Base-by-base conservation (phyloP, 768 basidiomycete species). In the Termitomyces sp. region DNA sequence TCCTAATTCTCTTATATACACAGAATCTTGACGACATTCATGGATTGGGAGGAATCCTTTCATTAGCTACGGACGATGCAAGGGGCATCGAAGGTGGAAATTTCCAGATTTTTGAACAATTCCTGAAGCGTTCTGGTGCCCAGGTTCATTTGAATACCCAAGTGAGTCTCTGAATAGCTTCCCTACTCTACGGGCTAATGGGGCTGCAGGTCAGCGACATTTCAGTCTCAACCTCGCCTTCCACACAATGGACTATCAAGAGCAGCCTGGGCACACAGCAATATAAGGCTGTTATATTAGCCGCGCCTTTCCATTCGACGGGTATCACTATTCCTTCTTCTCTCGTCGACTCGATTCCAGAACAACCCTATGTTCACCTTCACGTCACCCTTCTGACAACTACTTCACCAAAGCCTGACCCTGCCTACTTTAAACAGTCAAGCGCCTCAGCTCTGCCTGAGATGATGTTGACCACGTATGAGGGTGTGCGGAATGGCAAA, bases 381-480 rank as follows among this genome's bases (percentile, higher is more conserved):
- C 91, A 95, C 67, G 94, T 96, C 50, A 97, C 96, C 10, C 80
- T 94, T 21, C 76, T 98, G 38, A 81, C 86, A n/a, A 98, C 96
- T 2, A 85, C 85, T 11, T 76, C 85, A 2, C 71, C 85, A 4
- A 71, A 69, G 10, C 75, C 88, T 8, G 80, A 84, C 60, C 75
- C 91, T 0, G 71, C 74, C 3, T 93, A 92, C 71, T 95, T 98
- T 68, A 80, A 77, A 46, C 75, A 89, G 34, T 59, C 75, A 1
- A 45, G 75, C 0, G 68, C 72, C 23, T 67, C 75, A 3, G 66
- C 67, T 29, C 72, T 85, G 2, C 90, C 95, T 0, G 73, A 71
- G 17, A 82, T 82, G 65, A 75, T 96, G 60, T 73, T 97, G 52
- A 94, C 94, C 7, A 88, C 90, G 0, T 78, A 80, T 54, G 79